Percentiles rank a stretch among this genome's conserved stretches.
Evolutionary conservation across 352 stramenopile genomes (phyloP).

Genomic region (Blastocystis sp.): DNA sequence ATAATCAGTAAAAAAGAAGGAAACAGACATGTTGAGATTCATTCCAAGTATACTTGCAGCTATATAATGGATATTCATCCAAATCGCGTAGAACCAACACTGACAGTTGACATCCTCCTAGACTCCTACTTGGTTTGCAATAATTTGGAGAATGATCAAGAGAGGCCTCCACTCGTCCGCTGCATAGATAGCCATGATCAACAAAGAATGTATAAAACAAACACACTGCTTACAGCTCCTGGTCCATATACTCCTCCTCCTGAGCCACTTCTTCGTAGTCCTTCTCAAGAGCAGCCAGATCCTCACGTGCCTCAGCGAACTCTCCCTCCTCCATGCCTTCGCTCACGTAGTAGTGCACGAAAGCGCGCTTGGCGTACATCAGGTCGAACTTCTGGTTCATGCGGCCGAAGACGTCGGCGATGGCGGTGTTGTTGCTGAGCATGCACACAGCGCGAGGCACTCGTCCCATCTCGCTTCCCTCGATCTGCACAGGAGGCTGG

Average conservation of each 20-base stretch:
- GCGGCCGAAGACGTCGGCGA: slow-evolving; percentile 91
- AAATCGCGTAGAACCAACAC: slow-evolving; percentile 61
- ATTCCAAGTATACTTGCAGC: slow-evolving; percentile 3
- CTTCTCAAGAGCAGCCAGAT: slow-evolving; percentile 93
- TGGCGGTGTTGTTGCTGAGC: slow-evolving; percentile 97
- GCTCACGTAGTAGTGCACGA: slow-evolving; percentile 98
- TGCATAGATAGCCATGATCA: slow-evolving; percentile 41
- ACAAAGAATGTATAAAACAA: neutral
- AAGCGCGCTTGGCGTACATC: slow-evolving; percentile 98
- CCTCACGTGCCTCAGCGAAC: slow-evolving; percentile 96
- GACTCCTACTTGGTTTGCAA: slow-evolving; percentile 16
- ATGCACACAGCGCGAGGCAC: slow-evolving; percentile 96
- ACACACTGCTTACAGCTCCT: slow-evolving; percentile 30
- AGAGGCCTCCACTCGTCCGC: slow-evolving; percentile 41
- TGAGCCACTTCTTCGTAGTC: slow-evolving; percentile 98
- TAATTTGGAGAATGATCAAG: slow-evolving; percentile 52
- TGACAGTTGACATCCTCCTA: neutral
- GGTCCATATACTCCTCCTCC: slow-evolving; percentile 77
- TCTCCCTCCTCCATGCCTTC: slow-evolving; percentile 99
- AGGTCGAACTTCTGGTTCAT: slow-evolving; percentile 99
- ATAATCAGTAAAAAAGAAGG: slow-evolving; percentile 58
- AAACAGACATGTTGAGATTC: neutral
- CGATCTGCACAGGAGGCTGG: slow-evolving; percentile 89
- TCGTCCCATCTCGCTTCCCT: slow-evolving; percentile 87
- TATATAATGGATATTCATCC: slow-evolving; percentile 21